A percentile compares a stretch with the other conserved stretches of the same genome.
phyloP scores from a whole-genome alignment of 2,329 filamentous ascomycete species.

The Aureobasidium zeae region DNA sequence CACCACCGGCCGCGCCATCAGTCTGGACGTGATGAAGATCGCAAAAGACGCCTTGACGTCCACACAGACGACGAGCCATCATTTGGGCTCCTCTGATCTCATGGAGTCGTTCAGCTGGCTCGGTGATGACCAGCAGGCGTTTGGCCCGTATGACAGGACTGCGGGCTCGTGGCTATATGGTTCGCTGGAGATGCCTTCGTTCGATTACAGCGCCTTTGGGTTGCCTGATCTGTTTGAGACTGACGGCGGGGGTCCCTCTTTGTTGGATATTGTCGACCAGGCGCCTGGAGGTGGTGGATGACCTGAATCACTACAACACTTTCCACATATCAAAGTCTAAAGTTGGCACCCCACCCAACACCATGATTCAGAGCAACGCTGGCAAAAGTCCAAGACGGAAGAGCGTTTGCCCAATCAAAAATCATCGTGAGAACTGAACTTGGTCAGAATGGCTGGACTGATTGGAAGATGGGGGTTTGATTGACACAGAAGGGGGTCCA shows the following conservation, averaged over 20 bases:
- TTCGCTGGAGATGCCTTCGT: conserved; percentile 1
- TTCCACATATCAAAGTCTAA: no score
- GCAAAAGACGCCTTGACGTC: conserved; percentile 14
- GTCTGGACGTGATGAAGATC: conserved; percentile 16
- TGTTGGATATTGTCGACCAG: no score
- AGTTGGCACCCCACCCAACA: no score
- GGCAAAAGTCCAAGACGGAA: no score
- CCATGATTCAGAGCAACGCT: no score
- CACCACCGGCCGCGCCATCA: conserved; percentile 12
- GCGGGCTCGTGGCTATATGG: conserved; percentile 12
- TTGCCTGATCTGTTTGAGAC: background rate
- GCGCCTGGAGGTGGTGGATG: no score
- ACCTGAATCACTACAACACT: no score
- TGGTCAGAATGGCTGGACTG: no score
- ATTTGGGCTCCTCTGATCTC: conserved; percentile 3
- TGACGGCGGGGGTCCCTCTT: background rate
- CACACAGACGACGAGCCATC: background rate
- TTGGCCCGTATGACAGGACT: background rate
- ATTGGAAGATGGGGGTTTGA: no score
- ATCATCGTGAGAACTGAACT: no score
- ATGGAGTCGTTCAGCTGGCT: conserved; percentile 13
- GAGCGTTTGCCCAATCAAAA: no score
- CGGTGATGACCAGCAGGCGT: conserved; percentile 5
- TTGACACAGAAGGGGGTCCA: no score
- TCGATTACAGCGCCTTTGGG: conserved; percentile 4